Evolutionary conservation across 1,284 basidiomycete species (phyloP).

Genomic region (Tausonia pullulans): DNA sequence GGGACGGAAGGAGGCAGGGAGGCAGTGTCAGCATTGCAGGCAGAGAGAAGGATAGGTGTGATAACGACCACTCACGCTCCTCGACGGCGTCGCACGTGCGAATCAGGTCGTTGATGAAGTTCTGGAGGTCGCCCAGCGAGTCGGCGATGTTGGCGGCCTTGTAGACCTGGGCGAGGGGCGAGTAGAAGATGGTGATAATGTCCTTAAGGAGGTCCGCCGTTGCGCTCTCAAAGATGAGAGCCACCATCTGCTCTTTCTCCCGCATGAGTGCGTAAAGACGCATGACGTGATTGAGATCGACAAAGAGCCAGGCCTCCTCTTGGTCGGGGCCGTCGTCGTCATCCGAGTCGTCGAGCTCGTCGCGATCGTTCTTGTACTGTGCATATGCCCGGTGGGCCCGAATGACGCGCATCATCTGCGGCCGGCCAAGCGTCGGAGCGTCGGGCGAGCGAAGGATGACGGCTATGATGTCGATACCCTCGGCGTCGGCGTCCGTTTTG

Average conservation of each 20-base stretch:
- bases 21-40: slow-evolving; percentile 3
- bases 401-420: slow-evolving; percentile 66
- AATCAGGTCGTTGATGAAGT: slow-evolving; percentile 91
- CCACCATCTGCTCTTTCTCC: slow-evolving; percentile 87
- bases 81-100: slow-evolving; percentile 85
- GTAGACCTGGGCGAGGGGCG: slow-evolving; percentile 96
- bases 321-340: slow-evolving; percentile 84
- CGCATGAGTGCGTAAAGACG: slow-evolving; percentile 65
- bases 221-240: slow-evolving; percentile 91
- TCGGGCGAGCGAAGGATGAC: slow-evolving; percentile 73
- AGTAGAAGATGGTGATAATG: slow-evolving; percentile 98
- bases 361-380: slow-evolving; percentile 54
- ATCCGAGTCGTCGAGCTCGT: slow-evolving; percentile 63
- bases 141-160: slow-evolving; percentile 95
- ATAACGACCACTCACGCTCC: slow-evolving; percentile 52
- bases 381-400: slow-evolving; percentile 64
- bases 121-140: slow-evolving; percentile 81
- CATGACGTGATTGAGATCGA: slow-evolving; percentile 70
- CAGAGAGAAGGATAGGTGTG: neutral
- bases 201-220: slow-evolving; percentile 94
- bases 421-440: slow-evolving; percentile 57
- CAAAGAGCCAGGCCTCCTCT: slow-evolving; percentile 89
- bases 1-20: neutral
- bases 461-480: slow-evolving; percentile 67
- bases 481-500: slow-evolving; percentile 62